Base-by-base conservation (phyloP, 75 land plant species). In the Cryptomeria japonica region DNA sequence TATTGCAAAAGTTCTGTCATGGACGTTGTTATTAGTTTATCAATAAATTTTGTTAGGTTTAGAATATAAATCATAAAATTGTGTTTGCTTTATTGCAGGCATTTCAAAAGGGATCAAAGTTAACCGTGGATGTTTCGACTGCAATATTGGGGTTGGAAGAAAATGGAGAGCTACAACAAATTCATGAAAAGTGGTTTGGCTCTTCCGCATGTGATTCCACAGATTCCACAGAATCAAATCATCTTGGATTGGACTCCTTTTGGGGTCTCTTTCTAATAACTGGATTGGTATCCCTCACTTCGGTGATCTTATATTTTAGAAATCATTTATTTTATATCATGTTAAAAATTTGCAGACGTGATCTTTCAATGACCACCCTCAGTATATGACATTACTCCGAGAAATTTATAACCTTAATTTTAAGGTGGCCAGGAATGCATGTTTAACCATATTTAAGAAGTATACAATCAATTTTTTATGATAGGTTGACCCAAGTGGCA, bases 71-170 rank as follows among this genome's bases (percentile, higher is more conserved):
- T 1, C 46, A 44, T 44, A 25, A 6, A 25, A 38, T 75, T 32
- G 7, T 36, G 15, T 37, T 79, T n/a, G 25, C 80, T 49, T 41
- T 87, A 16, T 77, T 83, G 34, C 89, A 92, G 93, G 93, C 93
- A 12, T 92, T 92, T 78, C 92, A 89, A 9, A 92, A 92, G 80
- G 93, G 92, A 10, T 92, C 93, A 32, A 88, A 90, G 53, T n/a
- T 92, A 44, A 92, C 93, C n/a, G 88, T 92, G 11, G 93, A 92
- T 73, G 86, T 92, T 32, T 92, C 93, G 19, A 88, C 93, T 3
- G 93, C 93, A 1, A 92, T 92, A 64, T 80, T 92, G 32, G 86
- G 68, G 9, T 85, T 92, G 28, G 86, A 92, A 18, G 93, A 92
- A 80, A 90, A 86, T 85, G 92, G 93, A 58, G 90, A 92, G 34